A percentile compares a stretch with the other conserved stretches of the same genome.
phyloP scores from a whole-genome alignment of 371 early-diverging fungal species.

The Mortierella sp. region DNA sequence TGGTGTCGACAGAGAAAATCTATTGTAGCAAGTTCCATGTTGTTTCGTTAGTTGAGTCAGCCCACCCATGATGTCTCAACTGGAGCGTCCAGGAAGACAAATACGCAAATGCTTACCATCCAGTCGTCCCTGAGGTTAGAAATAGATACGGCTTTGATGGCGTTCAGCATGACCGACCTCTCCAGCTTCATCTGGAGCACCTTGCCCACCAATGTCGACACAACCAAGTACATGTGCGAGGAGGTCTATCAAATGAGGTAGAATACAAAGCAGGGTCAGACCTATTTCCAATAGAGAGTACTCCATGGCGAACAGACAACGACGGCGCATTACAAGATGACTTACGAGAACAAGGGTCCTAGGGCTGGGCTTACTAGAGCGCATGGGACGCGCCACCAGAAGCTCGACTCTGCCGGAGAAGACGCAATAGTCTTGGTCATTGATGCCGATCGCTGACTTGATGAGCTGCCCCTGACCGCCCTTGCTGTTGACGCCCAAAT shows the following conservation, averaged over 20 bases:
- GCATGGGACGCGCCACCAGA: conserved; percentile 82
- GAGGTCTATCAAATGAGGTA: conserved; percentile 61
- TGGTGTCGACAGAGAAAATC: conserved; percentile 53
- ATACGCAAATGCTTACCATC: conserved; percentile 77
- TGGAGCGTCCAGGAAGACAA: conserved; percentile 72
- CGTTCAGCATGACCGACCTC: conserved; percentile 64
- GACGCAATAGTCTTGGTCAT: conserved; percentile 69
- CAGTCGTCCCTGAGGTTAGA: conserved; percentile 88
- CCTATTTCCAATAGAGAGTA: too few relatives aligned
- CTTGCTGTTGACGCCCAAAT: conserved; percentile 81
- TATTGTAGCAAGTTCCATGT: background rate
- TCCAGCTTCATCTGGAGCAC: conserved; percentile 68
- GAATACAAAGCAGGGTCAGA: background rate
- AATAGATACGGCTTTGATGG: conserved; percentile 70
- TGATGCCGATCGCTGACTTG: conserved; percentile 72
- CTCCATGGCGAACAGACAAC: background rate
- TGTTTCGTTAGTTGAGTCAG: background rate
- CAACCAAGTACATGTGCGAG: conserved; percentile 70
- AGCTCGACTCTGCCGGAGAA: conserved; percentile 79
- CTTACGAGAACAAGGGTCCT: conserved; percentile 78
- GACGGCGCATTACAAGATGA: background rate
- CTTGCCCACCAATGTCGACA: conserved; percentile 69
- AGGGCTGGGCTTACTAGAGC: conserved; percentile 85
- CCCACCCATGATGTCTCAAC: background rate
- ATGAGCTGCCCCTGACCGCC: conserved; percentile 76